Evolutionary conservation across 768 basidiomycete genomes (phyloP).

Genomic region (Termitomyces sp.): DNA sequence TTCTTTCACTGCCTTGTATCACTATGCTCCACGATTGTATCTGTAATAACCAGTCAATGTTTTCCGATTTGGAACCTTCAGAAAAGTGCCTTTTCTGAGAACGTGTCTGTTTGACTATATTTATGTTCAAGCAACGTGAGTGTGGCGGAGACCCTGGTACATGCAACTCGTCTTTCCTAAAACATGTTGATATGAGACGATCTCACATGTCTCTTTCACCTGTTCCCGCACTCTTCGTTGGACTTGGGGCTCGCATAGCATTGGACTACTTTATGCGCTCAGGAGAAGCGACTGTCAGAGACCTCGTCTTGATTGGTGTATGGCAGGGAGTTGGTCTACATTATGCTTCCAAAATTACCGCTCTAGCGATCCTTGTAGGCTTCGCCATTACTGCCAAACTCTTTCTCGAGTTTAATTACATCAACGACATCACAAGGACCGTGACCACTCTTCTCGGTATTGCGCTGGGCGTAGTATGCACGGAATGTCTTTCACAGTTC

Average conservation of each 20-base stretch:
- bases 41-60: not conserved
- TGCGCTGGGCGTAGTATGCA: slow-evolving; percentile 62
- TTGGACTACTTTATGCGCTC: slow-evolving; percentile 51
- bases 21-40: not conserved
- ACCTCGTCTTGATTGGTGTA: slow-evolving; percentile 62
- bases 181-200: slow-evolving; percentile 1
- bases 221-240: slow-evolving; percentile 65
- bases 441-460: slow-evolving; percentile 61
- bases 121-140: not conserved
- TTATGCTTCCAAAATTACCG: slow-evolving; percentile 51
- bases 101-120: not conserved
- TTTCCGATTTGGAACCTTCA: not conserved
- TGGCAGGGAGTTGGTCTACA: slow-evolving; percentile 76
- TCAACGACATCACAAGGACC: slow-evolving; percentile 48
- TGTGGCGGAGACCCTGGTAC: not conserved
- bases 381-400: slow-evolving; percentile 58
- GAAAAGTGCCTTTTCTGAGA: not conserved
- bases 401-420: slow-evolving; percentile 51
- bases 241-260: slow-evolving; percentile 67
- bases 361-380: slow-evolving; percentile 50
- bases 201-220: slow-evolving; percentile 35
- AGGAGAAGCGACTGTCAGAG: slow-evolving; percentile 43
- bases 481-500: slow-evolving; percentile 65
- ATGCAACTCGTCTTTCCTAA: not conserved
- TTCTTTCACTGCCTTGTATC: not conserved